Conservation (phyloP, 208 protist genomes). For the Leishmania martiniquensis region DNA sequence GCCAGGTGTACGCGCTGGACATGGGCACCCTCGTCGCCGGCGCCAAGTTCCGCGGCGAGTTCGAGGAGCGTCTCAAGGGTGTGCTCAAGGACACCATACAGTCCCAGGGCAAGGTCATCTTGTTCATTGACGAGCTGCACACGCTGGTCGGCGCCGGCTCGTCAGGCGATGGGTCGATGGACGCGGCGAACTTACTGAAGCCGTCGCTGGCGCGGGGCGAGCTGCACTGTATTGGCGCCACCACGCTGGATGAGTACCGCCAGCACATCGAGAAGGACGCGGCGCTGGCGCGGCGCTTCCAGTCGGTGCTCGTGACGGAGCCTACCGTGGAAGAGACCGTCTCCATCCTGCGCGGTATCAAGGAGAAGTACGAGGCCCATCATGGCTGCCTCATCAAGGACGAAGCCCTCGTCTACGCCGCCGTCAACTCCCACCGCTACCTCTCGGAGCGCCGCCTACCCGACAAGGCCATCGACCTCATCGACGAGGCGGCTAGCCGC, state of each 20-base stretch:
- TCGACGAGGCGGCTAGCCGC: conserved; percentile 97
- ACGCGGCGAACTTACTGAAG: conserved; percentile 99
- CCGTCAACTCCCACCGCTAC: conserved; percentile 95
- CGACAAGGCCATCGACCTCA: conserved; percentile 99
- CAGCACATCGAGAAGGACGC: conserved; percentile 98
- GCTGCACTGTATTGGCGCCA: conserved; percentile 97
- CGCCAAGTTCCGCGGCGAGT: conserved; percentile 99
- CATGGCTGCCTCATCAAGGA: conserved; percentile 93
- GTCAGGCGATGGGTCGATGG: conserved; percentile 95
- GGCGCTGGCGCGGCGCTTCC: conserved; percentile 98
- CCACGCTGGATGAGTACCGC: conserved; percentile 98
- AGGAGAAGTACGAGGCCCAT: conserved; percentile 94
- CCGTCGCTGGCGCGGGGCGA: conserved; percentile 97
- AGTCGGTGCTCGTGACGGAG: conserved; percentile 96
- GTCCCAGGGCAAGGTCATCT: conserved; percentile 95
- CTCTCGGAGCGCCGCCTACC: conserved; percentile 97
- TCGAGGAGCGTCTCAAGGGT: conserved; percentile 99
- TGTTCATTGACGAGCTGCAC: conserved; percentile 99
- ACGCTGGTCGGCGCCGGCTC: conserved; percentile 97
- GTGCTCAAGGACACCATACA: conserved; percentile 98
- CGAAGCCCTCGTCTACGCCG: conserved; percentile 89
- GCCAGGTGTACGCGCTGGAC: conserved; percentile 96
- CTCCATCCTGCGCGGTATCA: conserved; percentile 97
- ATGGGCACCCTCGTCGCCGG: conserved; percentile 98
- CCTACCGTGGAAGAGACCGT: conserved; percentile 97